Percentiles rank a stretch among this genome's conserved stretches.
These are phyloP conservation scores for Claviceps sp. DNA, from an alignment of 2,329 filamentous ascomycete species.

Conservation along the genomic window DNA sequence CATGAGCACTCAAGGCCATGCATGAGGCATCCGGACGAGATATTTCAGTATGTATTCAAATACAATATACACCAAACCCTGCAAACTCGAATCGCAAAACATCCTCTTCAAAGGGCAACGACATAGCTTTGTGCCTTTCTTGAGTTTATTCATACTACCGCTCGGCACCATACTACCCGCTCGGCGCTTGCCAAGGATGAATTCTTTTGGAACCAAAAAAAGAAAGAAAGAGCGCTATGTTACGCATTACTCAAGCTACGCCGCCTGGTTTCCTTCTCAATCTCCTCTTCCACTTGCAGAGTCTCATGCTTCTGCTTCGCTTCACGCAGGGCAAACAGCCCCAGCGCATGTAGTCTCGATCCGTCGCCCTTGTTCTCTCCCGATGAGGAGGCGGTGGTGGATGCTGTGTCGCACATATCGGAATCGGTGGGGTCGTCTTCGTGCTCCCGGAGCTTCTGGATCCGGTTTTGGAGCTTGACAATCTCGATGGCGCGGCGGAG, in stretches of 20 bases:
- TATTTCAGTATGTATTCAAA: too few relatives aligned
- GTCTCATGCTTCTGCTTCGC: conserved; percentile 63
- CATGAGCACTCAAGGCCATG: too few relatives aligned
- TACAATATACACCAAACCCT: too few relatives aligned
- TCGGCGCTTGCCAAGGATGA: too few relatives aligned
- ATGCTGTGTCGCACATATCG: conserved; percentile 48
- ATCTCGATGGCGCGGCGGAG: conserved; percentile 90
- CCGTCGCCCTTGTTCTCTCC: conserved; percentile 4
- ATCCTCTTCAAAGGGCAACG: too few relatives aligned
- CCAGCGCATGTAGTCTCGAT: conserved; percentile 8
- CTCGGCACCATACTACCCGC: too few relatives aligned
- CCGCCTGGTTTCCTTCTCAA: conserved; percentile 34
- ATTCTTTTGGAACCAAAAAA: too few relatives aligned
- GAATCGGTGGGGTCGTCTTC: conserved; percentile 72
- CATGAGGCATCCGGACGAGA: too few relatives aligned
- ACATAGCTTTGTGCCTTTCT: too few relatives aligned
- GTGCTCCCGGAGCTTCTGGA: conserved; percentile 85
- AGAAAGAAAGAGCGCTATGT: not conserved
- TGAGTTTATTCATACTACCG: too few relatives aligned
- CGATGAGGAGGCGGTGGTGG: conserved; percentile 31
- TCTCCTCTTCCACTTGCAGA: conserved; percentile 49
- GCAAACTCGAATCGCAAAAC: too few relatives aligned
- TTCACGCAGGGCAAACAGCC: conserved; percentile 10
- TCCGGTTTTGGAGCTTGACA: conserved; percentile 90
- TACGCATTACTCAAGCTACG: conserved; percentile 14